These are phyloP conservation scores for Nakataea oryzae DNA, from an alignment of 2,329 filamentous ascomycete species.

Conservation along the genomic window DNA sequence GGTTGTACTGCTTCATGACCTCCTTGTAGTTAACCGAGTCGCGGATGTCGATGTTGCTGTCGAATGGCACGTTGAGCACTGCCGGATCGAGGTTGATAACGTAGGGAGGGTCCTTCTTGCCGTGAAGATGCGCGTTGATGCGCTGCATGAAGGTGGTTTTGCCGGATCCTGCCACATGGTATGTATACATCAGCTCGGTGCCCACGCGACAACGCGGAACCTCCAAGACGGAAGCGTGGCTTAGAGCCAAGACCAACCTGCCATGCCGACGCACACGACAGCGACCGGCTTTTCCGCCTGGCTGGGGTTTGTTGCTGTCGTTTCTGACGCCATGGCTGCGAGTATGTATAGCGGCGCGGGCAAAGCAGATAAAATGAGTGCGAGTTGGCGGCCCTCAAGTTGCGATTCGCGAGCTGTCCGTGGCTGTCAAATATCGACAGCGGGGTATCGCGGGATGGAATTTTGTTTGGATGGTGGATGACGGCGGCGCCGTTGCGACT, in stretches of 20 bases:
- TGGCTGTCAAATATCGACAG: not conserved
- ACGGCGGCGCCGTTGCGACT: not conserved
- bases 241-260: conserved; percentile 41
- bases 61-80: conserved; percentile 86
- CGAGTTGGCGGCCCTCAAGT: not conserved
- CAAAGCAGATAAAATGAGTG: not conserved
- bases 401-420: not conserved
- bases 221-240: not conserved
- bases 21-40: conserved; percentile 99
- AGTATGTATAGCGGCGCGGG: not conserved
- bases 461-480: not conserved
- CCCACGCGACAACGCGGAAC: not conserved
- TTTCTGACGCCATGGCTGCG: conserved; percentile 10
- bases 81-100: conserved; percentile 96
- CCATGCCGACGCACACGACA: conserved; percentile 95
- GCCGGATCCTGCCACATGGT: conserved; percentile 56
- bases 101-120: conserved; percentile 72
- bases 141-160: conserved; percentile 99
- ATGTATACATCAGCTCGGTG: not conserved
- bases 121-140: conserved; percentile 87
- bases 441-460: not conserved
- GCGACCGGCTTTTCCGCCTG: conserved; percentile 51
- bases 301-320: conserved; percentile 7
- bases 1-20: conserved; percentile 98
- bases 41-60: conserved; percentile 96